Base-by-base conservation (phyloP, 208 protist genomes). In the Wallacemonas collosoma region DNA sequence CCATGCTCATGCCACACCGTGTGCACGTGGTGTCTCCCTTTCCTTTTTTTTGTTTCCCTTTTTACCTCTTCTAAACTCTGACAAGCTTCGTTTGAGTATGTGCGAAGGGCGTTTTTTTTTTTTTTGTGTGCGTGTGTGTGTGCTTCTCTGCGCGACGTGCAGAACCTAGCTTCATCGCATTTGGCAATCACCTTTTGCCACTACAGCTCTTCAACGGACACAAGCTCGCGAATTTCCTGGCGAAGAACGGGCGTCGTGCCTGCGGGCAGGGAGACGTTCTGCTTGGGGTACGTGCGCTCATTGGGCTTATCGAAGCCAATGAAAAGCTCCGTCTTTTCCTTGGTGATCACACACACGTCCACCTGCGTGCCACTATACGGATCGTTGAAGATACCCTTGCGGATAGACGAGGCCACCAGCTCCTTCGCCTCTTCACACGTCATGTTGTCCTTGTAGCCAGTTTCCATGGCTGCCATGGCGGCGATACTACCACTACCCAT, bases 341-440 rank as follows among this genome's bases (percentile, higher is more conserved):
- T 95, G 8, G 90, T 97, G 80, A 99, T 99, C 9, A 99, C 96
- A 69, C 91, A 98, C 35, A 99, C 54, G 85, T 99, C 99, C n/a
- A 99, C 98, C 90, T 99, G 99, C 48, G 91, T 97, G 71, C 99
- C 99, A 60, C 96, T 99, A 74, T 99, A 99, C 7, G 99, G 94
- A 83, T 99, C 99, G 90, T 99, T 99, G 79, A 99, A 99, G 79
- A 99, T 99, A 92, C 99, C 99, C 72, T 98, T 97, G 50, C 81
- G 77, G 60, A 99, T 99, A 36, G 98, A 98, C n/a, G 95, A 89
- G 58, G 89, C 89, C 17, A 99, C 99, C 11, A 99, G 84, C 75
- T 88, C 70, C 74, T 99, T 98, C 7, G 98, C 99, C 85, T 99
- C 98, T 55, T 99, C 95, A 63, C 91, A 83, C 51, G 85, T 93